A percentile compares a stretch with the other conserved stretches of the same genome.
These are phyloP conservation scores for Halenospora varia DNA, from an alignment of 495 filamentous ascomycete genomes.

Conservation along the genomic window DNA sequence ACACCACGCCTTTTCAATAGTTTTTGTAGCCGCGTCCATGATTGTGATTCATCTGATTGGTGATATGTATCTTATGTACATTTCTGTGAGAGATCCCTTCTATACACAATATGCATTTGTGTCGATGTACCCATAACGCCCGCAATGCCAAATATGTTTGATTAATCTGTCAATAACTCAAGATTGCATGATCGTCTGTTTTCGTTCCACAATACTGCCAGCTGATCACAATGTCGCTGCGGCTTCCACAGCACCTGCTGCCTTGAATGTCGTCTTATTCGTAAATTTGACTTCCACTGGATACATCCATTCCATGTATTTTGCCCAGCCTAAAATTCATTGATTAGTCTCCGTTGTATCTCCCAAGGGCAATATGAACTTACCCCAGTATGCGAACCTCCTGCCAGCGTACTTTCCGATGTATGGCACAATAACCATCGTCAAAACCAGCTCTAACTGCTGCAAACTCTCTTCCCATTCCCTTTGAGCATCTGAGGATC, in stretches of 20 bases:
- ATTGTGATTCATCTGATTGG: no score
- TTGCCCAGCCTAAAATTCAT: constrained; percentile 41
- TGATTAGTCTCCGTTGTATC: not conserved
- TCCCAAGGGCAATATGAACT: constrained; percentile 26
- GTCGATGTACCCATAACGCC: no score
- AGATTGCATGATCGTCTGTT: not conserved
- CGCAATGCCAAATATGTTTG: not conserved
- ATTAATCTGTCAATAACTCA: not conserved
- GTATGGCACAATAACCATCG: constrained; percentile 91
- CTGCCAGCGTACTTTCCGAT: constrained; percentile 89
- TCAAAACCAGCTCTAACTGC: constrained; percentile 86
- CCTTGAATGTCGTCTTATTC: constrained; percentile 54
- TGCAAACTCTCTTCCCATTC: constrained; percentile 93
- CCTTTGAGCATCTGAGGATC: constrained; percentile 75
- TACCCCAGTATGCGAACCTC: constrained; percentile 95
- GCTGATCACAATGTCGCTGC: constrained; percentile 42
- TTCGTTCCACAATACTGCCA: not conserved
- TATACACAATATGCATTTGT: no score
- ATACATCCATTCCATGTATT: constrained; percentile 56
- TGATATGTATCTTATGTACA: no score
- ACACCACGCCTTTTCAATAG: no score
- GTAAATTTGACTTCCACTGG: constrained; percentile 48
- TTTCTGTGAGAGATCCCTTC: no score
- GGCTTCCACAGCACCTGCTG: constrained; percentile 63
- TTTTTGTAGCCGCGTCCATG: no score